A percentile compares a stretch with the other conserved stretches of the same genome.
phyloP scores from a whole-genome alignment of 768 basidiomycete species.

The Boletus insuetus region DNA sequence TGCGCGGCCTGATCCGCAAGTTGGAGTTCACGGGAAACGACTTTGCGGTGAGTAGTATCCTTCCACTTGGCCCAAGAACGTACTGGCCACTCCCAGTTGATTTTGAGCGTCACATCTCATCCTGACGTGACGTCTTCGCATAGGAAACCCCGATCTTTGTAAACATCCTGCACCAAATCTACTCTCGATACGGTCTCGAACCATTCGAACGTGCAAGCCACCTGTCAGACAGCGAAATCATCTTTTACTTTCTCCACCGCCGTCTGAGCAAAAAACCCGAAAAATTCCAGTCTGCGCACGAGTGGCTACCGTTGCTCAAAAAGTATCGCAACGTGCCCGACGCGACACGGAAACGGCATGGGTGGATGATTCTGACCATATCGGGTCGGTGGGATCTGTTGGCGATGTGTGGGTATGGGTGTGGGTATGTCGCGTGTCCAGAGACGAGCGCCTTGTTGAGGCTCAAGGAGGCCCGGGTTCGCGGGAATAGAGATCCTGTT shows the following conservation, averaged over 20 bases:
- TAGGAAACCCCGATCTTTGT: neutral
- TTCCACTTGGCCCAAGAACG: neutral
- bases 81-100: too few species aligned
- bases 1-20: neutral
- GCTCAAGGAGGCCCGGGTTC: neutral
- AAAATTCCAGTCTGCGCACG: neutral
- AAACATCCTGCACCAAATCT: neutral
- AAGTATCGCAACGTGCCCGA: neutral
- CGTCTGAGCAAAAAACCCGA: neutral
- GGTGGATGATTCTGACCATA: neutral
- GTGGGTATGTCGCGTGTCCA: neutral
- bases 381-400: neutral
- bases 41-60: neutral
- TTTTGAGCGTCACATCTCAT: too few species aligned
- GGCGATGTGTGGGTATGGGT: neutral
- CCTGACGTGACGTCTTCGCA: neutral
- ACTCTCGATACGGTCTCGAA: neutral
- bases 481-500: neutral
- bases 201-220: neutral
- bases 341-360: neutral
- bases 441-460: neutral
- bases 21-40: neutral
- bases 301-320: neutral
- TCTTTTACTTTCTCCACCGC: neutral
- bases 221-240: neutral